Evolutionary conservation across 768 basidiomycete species (phyloP).

Genomic region (Holtermannia corniformis): DNA sequence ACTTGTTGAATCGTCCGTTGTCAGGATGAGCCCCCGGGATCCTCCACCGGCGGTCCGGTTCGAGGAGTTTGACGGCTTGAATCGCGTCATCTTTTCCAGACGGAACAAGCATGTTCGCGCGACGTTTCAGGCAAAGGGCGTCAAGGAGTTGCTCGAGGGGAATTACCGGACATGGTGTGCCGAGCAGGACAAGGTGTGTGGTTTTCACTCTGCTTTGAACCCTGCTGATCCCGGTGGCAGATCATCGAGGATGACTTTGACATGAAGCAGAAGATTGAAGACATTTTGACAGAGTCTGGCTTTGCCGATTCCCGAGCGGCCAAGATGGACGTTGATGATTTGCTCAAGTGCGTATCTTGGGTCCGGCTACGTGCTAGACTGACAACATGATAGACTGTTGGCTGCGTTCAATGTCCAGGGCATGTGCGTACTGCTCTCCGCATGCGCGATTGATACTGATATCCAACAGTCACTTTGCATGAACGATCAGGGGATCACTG

Average conservation of each 20-base stretch:
- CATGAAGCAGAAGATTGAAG: slow-evolving; percentile 62
- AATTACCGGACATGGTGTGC: slow-evolving; percentile 91
- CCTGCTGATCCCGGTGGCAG: slow-evolving; percentile 40
- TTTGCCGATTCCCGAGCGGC: slow-evolving; percentile 70
- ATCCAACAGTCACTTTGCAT: slow-evolving; percentile 10
- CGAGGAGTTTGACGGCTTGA: slow-evolving; percentile 94
- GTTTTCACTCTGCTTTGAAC: neutral
- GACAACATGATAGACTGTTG: slow-evolving; percentile 16
- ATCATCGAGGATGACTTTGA: slow-evolving; percentile 59
- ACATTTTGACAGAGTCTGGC: slow-evolving; percentile 60
- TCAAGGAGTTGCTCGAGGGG: slow-evolving; percentile 84
- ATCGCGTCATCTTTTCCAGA: slow-evolving; percentile 77
- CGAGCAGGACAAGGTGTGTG: slow-evolving; percentile 48
- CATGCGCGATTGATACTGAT: neutral
- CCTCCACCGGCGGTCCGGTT: slow-evolving; percentile 93
- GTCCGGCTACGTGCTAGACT: neutral
- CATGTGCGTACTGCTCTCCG: slow-evolving; percentile 26
- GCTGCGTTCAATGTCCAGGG: slow-evolving; percentile 38
- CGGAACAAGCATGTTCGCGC: slow-evolving; percentile 84
- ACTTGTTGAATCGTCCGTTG: slow-evolving; percentile 83
- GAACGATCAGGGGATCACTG: neutral
- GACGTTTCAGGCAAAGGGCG: slow-evolving; percentile 81
- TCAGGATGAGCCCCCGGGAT: slow-evolving; percentile 81
- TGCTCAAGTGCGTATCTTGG: slow-evolving; percentile 60
- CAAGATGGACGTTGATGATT: slow-evolving; percentile 88